Evolutionary conservation across 352 stramenopile species (phyloP), one percentile per base, ranked within the genome.

Genomic region (Phytophthora idaei): DNA sequence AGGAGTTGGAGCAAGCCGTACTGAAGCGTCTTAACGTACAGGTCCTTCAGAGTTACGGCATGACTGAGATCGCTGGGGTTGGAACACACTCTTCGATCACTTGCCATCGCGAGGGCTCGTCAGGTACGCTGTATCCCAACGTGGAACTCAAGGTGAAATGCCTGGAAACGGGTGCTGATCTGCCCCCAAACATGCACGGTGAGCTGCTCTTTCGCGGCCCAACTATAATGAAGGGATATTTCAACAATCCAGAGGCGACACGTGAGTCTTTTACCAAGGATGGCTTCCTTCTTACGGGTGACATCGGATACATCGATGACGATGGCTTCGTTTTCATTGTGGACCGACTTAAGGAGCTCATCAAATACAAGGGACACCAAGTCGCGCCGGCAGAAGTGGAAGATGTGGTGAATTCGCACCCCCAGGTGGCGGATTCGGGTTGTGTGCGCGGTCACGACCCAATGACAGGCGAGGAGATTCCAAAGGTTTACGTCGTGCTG

Each of bases 351-450:
- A 98, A 98, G 79, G 92, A 98, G 67, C 71, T 98, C 2, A 98
- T 98, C 73, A 98, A 98, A 73, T 92, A 96, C 58, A 96, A 96
- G 52, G 93, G 92, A n/a, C 92, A 92, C 56, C 92, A 94, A 66
- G 76, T 98, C 10, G 87, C 90, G 8, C 92, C 92, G 21, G 92
- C 92, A 0, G 93, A 98, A 67, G 73, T 98, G 12, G 92, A 98
- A 73, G 91, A 91, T 27, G 63, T 97, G 15, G 47, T 98, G 1
- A 81, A 97, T 11, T 81, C 74, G 1, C 82, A 98, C 76, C 69
- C 72, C 12, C 45, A 77, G 5, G 57, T 98, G 8, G 64, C 76
- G 5, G 94, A 98, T 77, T 84, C 75, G 9, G 85, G 80, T 27
- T 83, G 92, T 50, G 65, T 83, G 14, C 77, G 77, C 29, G 74